These are phyloP conservation scores for Prunus campanulata DNA, from an alignment of 306 rosid species.

Conservation along the genomic window DNA sequence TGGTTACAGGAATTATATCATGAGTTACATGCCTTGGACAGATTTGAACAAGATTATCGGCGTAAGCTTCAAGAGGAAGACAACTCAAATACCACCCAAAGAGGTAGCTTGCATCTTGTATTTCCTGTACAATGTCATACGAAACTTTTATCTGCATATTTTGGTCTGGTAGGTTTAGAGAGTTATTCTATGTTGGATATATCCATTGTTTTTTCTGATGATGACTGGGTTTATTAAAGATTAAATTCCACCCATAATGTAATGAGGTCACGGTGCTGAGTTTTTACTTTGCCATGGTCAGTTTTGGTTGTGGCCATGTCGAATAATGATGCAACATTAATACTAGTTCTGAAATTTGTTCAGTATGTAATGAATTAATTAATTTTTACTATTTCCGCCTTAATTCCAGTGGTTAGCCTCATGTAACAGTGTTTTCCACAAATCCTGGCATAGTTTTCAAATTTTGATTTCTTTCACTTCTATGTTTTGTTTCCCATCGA, in stretches of 20 bases:
- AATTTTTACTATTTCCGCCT: background rate
- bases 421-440: background rate
- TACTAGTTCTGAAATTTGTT: background rate
- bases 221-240: background rate
- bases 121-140: slow-evolving; percentile 4
- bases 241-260: background rate
- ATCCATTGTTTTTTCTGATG: background rate
- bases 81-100: slow-evolving; percentile 69
- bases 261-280: background rate
- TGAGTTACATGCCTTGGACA: slow-evolving; percentile 89
- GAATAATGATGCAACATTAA: background rate
- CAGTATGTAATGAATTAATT: background rate
- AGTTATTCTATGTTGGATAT: background rate
- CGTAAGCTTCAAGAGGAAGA: slow-evolving; percentile 97
- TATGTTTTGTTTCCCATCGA: slow-evolving; percentile 10
- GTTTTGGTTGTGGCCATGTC: background rate
- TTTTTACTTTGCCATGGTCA: background rate
- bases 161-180: background rate
- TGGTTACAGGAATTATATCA: slow-evolving; percentile 85
- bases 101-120: slow-evolving; percentile 52
- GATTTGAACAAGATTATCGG: slow-evolving; percentile 92
- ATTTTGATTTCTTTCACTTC: slow-evolving; percentile 5
- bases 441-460: background rate
- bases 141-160: background rate
- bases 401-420: background rate